Conservation (phyloP, 2,329 filamentous ascomycete species). For the Dothistroma pini region DNA sequence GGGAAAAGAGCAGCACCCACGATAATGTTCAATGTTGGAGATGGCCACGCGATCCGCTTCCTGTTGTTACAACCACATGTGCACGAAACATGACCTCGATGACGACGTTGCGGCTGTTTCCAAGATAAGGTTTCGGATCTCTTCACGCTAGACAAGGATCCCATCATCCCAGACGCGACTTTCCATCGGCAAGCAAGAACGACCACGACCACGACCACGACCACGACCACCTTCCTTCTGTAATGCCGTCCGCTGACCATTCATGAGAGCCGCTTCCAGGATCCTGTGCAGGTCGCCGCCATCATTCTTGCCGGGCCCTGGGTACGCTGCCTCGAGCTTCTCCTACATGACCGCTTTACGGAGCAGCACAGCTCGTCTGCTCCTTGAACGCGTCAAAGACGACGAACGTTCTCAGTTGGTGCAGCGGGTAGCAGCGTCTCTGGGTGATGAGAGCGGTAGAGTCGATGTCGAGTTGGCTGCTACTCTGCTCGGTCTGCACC, state of each 20-base stretch:
- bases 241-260: background rate
- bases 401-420: conserved; percentile 20
- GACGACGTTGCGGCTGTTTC: background rate
- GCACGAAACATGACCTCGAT: background rate
- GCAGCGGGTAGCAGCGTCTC: conserved; percentile 17
- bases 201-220: background rate
- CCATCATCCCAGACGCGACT: background rate
- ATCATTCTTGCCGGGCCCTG: background rate
- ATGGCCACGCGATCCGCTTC: background rate
- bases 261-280: background rate
- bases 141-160: background rate
- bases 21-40: background rate
- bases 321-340: background rate
- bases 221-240: background rate
- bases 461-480: conserved; percentile 22
- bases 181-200: background rate
- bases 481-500: conserved; percentile 16
- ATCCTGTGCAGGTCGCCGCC: background rate
- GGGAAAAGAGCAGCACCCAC: background rate
- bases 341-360: conserved; percentile 19
- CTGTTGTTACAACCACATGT: too few species aligned
- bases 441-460: conserved; percentile 13
- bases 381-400: conserved; percentile 23
- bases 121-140: background rate
- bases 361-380: conserved; percentile 19